These are phyloP conservation scores for Manihot esculenta DNA, from an alignment of 441 rosid species.

Conservation along the genomic window DNA sequence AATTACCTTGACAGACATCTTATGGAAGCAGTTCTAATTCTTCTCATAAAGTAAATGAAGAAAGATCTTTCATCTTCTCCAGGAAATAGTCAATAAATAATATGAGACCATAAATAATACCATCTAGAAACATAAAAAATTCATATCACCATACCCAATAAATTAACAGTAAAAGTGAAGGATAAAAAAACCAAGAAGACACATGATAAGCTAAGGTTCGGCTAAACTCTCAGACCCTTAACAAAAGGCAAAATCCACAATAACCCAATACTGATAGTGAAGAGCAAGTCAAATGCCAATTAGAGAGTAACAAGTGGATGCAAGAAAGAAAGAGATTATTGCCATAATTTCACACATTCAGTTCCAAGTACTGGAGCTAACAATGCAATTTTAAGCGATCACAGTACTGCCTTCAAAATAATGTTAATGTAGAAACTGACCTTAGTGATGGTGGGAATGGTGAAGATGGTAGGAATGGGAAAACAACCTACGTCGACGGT, in stretches of 20 bases:
- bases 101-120: background rate
- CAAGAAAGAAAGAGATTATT: too few species aligned
- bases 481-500: too few species aligned
- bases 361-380: too few species aligned
- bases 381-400: too few species aligned
- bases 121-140: background rate
- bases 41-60: background rate
- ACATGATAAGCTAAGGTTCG: background rate
- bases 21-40: background rate
- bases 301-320: too few species aligned
- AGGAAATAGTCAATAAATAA: background rate
- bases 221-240: background rate
- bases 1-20: constrained; percentile 21
- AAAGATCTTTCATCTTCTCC: background rate
- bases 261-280: background rate
- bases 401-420: too few species aligned
- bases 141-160: background rate
- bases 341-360: too few species aligned
- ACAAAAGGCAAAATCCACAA: background rate
- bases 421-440: too few species aligned
- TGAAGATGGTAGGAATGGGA: too few species aligned
- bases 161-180: background rate
- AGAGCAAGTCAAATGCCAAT: background rate
- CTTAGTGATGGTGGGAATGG: too few species aligned
- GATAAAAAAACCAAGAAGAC: background rate